Evolutionary conservation across 306 rosid species (phyloP), one percentile per base, ranked within the genome.

Genomic region (Vigna hirtella): DNA sequence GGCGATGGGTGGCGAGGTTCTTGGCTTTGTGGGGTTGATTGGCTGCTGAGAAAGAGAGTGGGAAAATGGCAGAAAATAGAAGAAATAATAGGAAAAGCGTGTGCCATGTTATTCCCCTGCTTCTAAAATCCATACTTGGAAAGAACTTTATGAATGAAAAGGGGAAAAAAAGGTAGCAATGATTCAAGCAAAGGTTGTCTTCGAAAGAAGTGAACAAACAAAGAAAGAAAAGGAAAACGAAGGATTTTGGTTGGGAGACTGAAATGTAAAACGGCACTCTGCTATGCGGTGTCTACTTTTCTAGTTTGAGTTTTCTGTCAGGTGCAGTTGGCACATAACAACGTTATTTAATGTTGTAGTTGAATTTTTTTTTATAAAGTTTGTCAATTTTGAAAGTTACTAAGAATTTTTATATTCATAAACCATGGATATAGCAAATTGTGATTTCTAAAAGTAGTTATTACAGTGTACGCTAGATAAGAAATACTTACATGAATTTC

Each of bases 21-120:
- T 68, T 76, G 59, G 55, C 26, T 50, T 22, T 57, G 22, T 7
- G 77, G 58, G 85, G 81, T 40, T 83, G 89, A 79, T 67, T 79
- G 70, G 83, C 81, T 32, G 85, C 93, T 22, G 93, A 88, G 83
- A 94, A 86, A 86, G 77, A 51, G 74, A 72, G 74, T 12, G 88
- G 80, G 51, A 83, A 76, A 79, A 72, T 50, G 63, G 85, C 42
- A 49, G 88, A 83, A 56, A 86, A 66, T 3, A 82, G 70, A 73
- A 86, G 80, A 82, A 83, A 59, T 43, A 10, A 43, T 66, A 85
- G 28, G 2, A 84, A 59, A 78, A 82, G 6, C 22, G 40, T n/a
- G 20, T 38, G 14, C 34, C 82, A 66, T 45, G 52, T 8, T 4
- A 45, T 10, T 66, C 58, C 59, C 38, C 9, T 75, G 70, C 9